Percentiles rank a stretch among this genome's conserved stretches.
phyloP scores from a whole-genome alignment of 169 alveolate genomes.

The Cryptosporidium xiaoi region DNA sequence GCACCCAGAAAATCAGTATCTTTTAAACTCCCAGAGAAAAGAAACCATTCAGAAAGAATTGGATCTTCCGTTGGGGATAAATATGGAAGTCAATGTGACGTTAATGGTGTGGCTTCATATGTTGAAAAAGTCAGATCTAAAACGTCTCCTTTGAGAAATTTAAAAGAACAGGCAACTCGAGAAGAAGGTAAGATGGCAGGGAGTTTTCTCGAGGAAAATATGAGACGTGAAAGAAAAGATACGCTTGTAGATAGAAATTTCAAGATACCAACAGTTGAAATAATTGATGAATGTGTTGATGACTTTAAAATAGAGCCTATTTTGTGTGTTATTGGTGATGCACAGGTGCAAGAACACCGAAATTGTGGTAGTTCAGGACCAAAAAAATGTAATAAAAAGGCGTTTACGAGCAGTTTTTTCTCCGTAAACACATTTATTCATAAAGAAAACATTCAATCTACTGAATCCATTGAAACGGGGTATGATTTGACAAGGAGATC shows the following conservation, averaged over 20 bases:
- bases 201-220: neutral
- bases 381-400: neutral
- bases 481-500: neutral
- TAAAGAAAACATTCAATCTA: slow-evolving; percentile 10
- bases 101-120: neutral
- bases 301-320: neutral
- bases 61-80: neutral
- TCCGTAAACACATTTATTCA: neutral
- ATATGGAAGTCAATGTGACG: neutral
- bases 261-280: neutral
- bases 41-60: slow-evolving; percentile 16
- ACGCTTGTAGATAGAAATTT: slow-evolving; percentile 7
- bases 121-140: neutral
- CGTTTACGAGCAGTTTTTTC: neutral
- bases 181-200: neutral
- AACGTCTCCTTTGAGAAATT: slow-evolving; percentile 10
- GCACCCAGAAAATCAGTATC: neutral
- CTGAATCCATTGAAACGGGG: slow-evolving; percentile 4
- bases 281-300: neutral
- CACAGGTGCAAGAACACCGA: neutral
- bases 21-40: slow-evolving; percentile 2
- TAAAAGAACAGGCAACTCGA: neutral
- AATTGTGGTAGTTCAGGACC: neutral
- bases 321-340: neutral
- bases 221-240: slow-evolving; percentile 3